Evolutionary conservation across 2,329 filamentous ascomycete species (phyloP), one percentile per base, ranked within the genome.

Genomic region (Periconia digitata): DNA sequence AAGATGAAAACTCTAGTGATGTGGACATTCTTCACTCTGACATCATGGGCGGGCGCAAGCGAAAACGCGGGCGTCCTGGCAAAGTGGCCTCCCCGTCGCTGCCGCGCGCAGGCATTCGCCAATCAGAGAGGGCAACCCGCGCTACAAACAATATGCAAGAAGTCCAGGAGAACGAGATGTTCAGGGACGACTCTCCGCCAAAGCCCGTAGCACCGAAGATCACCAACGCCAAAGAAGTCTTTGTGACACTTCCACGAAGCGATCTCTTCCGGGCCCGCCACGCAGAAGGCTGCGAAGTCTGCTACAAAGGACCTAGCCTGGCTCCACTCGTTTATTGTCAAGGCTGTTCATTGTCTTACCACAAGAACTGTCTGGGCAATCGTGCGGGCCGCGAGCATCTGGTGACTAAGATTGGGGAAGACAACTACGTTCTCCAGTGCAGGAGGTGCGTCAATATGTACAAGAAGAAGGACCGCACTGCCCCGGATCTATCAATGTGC

Each of bases 381-480:
- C 83, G 94, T 42, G 82, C 80, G 43, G 76, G 70, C 12, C 82
- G 94, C 51, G 90, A 96, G n/a, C 94, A 97, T 67, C 75, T 94
- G 29, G 90, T 90, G 8, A 97, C 91, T 20, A 99, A 97, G 68
- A 72, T 96, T 44, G 85, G 78, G 2, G 77, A 86, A 1, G 84
- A 86, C 2, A 73, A 86, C 32, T 97, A 95, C 59, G 85, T 99
- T 15, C 75, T 99, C 34, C 94, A 99, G 67, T 99, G 94, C 73
- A 86, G 85, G 56, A 87, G 85, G 47, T 99, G 94, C 67, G 80
- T 97, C 53, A 86, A 86, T 3, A 65, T 80, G 17, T 79, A 85
- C 39, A 75, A 77, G 51, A 85, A 84, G 64, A 92, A 88, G 61
- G 90, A 96, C 55, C 54, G 62, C 0, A 79, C 76, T 16, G 85